Evolutionary conservation across 331 rosid species (phyloP), one percentile per base, ranked within the genome.

Genomic region (Pyrus hybrid): DNA sequence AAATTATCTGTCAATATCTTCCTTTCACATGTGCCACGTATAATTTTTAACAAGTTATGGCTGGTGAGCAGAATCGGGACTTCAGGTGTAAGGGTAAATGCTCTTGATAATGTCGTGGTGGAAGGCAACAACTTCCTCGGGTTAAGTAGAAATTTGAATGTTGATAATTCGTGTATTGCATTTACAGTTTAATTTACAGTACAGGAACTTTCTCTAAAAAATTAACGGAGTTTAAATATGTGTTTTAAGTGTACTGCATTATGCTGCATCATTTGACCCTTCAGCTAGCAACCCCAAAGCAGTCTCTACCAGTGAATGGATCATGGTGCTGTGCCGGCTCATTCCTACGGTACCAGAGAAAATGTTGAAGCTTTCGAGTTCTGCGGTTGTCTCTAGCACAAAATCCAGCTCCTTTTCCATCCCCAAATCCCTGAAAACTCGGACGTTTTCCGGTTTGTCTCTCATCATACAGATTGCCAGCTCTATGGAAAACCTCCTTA

Each of bases 311-410:
- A 89, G 78, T 26, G 97, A 84, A 63, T 92, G 91, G 68, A 95
- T 89, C 41, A 94, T 83, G 30, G 72, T 71, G 78, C 54, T 80
- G 82, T 95, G 99, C 35, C 96, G 82, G 86, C 89, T 95, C 77
- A 95, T 60, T 67, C 99, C 98, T 9, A 90, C 93, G 1, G 93
- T 83, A 35, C 99, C 99, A 5, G 99, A 95, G 89, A 95, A 86
- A 71, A 91, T 83, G 72, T 91, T 92, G 75, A 92, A 95, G 86
- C 97, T 90, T 86, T 95, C 99, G 14, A 95, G 85, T 86, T 95
- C 97, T 70, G 99, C 89, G 8, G 99, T 92, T 54, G 98, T 95
- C 68, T 95, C 99, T 61, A 91, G 65, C 17, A 95, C 93, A 73
- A 74, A 58, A 43, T 92, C 96, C 58, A 92, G 86, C 82, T 89